These are phyloP conservation scores for Onygenales sp. DNA, from an alignment of 2,329 filamentous ascomycete genomes.

Conservation along the genomic window DNA sequence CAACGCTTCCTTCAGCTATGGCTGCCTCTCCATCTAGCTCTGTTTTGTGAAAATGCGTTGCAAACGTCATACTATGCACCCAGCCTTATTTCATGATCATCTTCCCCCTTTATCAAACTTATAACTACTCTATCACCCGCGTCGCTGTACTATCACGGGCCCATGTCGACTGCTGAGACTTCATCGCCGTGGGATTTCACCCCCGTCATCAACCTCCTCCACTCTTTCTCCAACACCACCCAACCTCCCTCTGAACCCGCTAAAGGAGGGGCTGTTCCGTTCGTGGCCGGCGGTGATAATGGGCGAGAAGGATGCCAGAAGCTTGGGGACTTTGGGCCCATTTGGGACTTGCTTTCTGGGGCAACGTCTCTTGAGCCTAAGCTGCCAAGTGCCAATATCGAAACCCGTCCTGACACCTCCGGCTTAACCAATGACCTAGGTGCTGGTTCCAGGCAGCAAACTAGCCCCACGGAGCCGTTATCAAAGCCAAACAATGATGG, in stretches of 20 bases:
- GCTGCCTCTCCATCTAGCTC: neutral
- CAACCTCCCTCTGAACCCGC: slow-evolving; percentile 4
- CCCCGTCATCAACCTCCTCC: slow-evolving; percentile 35
- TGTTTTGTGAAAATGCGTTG: neutral
- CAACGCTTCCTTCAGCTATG: neutral
- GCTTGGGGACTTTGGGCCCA: slow-evolving; percentile 35
- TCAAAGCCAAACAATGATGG: neutral
- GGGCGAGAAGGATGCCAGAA: slow-evolving; percentile 11
- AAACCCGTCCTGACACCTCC: neutral
- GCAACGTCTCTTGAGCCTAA: slow-evolving; percentile 9
- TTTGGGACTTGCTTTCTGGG: slow-evolving; percentile 32
- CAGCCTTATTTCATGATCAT: neutral
- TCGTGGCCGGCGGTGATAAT: slow-evolving; percentile 7
- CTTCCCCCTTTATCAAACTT: neutral
- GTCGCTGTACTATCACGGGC: neutral
- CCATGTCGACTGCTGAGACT: slow-evolving; percentile 18
- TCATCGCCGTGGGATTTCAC: slow-evolving; percentile 36
- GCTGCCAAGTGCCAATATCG: neutral
- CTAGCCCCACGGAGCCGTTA: neutral
- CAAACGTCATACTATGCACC: neutral
- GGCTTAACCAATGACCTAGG: neutral
- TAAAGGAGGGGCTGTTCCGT: neutral
- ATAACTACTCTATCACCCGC: neutral
- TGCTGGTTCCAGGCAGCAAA: neutral
- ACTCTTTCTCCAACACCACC: slow-evolving; percentile 21